Evolutionary conservation across 2,329 filamentous ascomycete species (phyloP).

Genomic region (Acephala macrosclerotiorum): DNA sequence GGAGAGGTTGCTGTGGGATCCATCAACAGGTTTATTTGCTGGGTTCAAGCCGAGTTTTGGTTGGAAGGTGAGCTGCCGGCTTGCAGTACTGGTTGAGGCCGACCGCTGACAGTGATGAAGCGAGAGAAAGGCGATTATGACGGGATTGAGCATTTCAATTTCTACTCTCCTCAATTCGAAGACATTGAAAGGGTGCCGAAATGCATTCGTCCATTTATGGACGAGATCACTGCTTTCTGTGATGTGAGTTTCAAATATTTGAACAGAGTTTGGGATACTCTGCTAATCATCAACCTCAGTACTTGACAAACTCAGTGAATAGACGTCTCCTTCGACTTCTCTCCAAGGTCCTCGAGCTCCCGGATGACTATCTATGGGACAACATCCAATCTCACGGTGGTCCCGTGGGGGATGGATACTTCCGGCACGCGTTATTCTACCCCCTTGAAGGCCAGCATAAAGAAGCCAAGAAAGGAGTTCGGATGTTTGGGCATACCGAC

Average conservation of each 20-base stretch:
- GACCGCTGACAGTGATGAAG: slow-evolving; percentile 33
- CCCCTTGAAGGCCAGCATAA: slow-evolving; percentile 45
- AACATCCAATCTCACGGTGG: slow-evolving; percentile 52
- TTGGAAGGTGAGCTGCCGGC: slow-evolving; percentile 19
- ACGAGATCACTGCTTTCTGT: slow-evolving; percentile 55
- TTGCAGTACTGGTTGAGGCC: background rate
- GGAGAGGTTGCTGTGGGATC: slow-evolving; percentile 54
- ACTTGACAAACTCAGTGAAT: slow-evolving; percentile 56
- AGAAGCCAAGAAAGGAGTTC: slow-evolving; percentile 47
- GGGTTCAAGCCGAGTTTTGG: slow-evolving; percentile 58
- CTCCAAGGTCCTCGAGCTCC: slow-evolving; percentile 53
- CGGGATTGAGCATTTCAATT: slow-evolving; percentile 63
- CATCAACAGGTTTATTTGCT: slow-evolving; percentile 56
- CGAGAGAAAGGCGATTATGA: slow-evolving; percentile 52
- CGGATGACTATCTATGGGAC: slow-evolving; percentile 53
- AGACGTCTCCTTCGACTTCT: slow-evolving; percentile 50
- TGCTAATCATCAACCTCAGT: slow-evolving; percentile 37
- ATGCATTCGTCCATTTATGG: slow-evolving; percentile 58
- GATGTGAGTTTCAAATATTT: slow-evolving; percentile 20
- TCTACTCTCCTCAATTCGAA: slow-evolving; percentile 30
- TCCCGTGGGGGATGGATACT: slow-evolving; percentile 53
- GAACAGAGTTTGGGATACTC: background rate
- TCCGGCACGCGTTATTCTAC: slow-evolving; percentile 54
- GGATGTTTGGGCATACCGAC: slow-evolving; percentile 55
- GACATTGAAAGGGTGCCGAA: slow-evolving; percentile 42